Conservation (phyloP, 2,329 filamentous ascomycete species). For the Helotiales sp. region DNA sequence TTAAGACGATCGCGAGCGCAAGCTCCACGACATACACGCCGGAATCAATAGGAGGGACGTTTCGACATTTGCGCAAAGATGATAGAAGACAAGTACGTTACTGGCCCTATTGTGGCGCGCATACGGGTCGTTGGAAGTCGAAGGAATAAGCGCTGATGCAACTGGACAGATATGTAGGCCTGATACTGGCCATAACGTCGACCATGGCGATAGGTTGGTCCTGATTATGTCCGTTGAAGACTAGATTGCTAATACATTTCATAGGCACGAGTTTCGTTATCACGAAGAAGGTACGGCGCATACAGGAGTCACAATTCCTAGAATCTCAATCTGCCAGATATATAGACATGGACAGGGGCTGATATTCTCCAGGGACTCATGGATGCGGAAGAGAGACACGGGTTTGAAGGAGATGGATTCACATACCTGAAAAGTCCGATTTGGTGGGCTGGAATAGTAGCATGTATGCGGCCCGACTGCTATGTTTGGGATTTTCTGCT, state of each 20-base stretch:
- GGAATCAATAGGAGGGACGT: slow-evolving; percentile 24
- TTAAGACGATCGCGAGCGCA: slow-evolving; percentile 23
- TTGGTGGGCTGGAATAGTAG: slow-evolving; percentile 95
- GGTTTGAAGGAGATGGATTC: slow-evolving; percentile 95
- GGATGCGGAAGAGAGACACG: slow-evolving; percentile 86
- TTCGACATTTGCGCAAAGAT: slow-evolving; percentile 32
- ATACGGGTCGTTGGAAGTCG: neutral
- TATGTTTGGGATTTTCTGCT: slow-evolving; percentile 24
- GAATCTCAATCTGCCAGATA: neutral
- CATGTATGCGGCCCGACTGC: slow-evolving; percentile 59
- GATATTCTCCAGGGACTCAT: slow-evolving; percentile 69
- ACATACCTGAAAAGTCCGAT: slow-evolving; percentile 91
- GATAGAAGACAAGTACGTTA: slow-evolving; percentile 48
- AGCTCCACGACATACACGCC: slow-evolving; percentile 27
- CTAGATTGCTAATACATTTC: slow-evolving; percentile 14
- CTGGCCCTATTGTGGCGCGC: slow-evolving; percentile 2
- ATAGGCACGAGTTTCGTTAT: slow-evolving; percentile 95
- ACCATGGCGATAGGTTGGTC: slow-evolving; percentile 73
- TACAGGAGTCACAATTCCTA: neutral
- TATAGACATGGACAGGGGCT: slow-evolving; percentile 10
- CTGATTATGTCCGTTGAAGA: slow-evolving; percentile 9
- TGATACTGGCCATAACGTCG: slow-evolving; percentile 72
- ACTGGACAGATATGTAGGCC: slow-evolving; percentile 67
- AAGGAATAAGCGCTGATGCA: slow-evolving; percentile 23
- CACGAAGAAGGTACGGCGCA: slow-evolving; percentile 81